Evolutionary conservation across 1,284 basidiomycete species (phyloP), one percentile per base, ranked within the genome.

Genomic region (Ceratobasidium sp.): DNA sequence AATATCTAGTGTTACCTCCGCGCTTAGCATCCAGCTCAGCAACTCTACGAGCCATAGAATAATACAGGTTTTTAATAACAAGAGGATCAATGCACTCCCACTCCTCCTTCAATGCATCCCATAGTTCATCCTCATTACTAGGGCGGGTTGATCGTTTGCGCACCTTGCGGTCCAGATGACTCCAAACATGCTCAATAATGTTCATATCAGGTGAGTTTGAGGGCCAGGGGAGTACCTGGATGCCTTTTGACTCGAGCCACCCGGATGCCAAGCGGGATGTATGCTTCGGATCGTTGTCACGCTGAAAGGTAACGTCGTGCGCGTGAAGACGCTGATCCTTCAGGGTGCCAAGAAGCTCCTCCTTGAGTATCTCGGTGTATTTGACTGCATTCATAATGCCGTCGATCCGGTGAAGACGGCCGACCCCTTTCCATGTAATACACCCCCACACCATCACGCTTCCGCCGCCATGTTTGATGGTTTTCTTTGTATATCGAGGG

Each of bases 391-490:
- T 70, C 33, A 70, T 26, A 3, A 18, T 70, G 51, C 68, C 68
- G 10, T 70, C 23, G 20, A 70, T 70, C 55, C n/a, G 68, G 33
- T 56, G 15, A 51, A 70, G 56, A n/a, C 56, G 10, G 39, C 68
- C 68, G 20, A 70, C 68, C 9, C 51, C 68, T 20, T 28, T 5
- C 7, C 18, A 33, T 5, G 28, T 55, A 39, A 69, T 69, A 26
- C 46, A 69, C 13, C 67, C 67, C 67, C 67, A 69, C 9, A 67
- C 67, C 67, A 70, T 53, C 33, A 70, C 68, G 56, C 39, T 70
- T 10, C 46, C 68, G 12, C 68, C 51, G 28, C 51, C 51, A 40
- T 20, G 56, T 23, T 70, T 70, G 18, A 70, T 26, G n/a, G 56
- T 28, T 26, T 70, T 33, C 33, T 51, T 56, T 56, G n/a, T 28